Percentiles rank a stretch among this genome's conserved stretches.
Evolutionary conservation across 176 grass and related monocot genomes (phyloP).

Genomic region (Typha latifolia): DNA sequence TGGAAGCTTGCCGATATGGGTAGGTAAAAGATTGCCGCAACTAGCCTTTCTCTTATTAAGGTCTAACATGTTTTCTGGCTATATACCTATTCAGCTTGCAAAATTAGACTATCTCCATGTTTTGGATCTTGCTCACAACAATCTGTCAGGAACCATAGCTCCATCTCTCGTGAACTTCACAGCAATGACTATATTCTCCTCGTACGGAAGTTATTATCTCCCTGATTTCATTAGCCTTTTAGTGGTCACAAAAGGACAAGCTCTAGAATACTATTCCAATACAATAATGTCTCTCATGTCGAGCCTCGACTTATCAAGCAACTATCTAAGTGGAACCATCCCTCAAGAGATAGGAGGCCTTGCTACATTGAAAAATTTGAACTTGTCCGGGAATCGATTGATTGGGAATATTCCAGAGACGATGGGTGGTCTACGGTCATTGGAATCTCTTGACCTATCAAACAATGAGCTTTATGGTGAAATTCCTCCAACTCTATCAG

Average conservation of each 20-base stretch:
- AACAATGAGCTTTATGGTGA: no score
- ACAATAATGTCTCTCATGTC: background rate
- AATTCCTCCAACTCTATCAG: no score
- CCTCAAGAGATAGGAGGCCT: constrained; percentile 9
- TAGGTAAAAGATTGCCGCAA: no score
- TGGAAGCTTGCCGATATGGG: no score
- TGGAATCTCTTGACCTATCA: no score
- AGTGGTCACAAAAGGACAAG: constrained; percentile 19
- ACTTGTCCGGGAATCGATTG: no score
- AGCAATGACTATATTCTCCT: constrained; percentile 1
- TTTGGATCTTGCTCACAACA: background rate
- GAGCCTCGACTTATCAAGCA: constrained; percentile 1
- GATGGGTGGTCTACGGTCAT: no score
- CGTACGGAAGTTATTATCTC: background rate
- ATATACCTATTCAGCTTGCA: no score
- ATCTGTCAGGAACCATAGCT: constrained; percentile 16
- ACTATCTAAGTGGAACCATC: constrained; percentile 15
- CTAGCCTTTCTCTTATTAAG: no score
- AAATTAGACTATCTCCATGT: no score
- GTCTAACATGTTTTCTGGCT: no score
- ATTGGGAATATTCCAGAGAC: no score
- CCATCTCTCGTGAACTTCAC: constrained; percentile 11
- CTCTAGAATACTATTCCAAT: constrained; percentile 7
- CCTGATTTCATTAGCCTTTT: background rate
- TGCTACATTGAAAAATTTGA: background rate